Evolutionary conservation across 2,329 filamentous ascomycete species (phyloP), one percentile per base, ranked within the genome.

Genomic region (Xylaria multiplex): DNA sequence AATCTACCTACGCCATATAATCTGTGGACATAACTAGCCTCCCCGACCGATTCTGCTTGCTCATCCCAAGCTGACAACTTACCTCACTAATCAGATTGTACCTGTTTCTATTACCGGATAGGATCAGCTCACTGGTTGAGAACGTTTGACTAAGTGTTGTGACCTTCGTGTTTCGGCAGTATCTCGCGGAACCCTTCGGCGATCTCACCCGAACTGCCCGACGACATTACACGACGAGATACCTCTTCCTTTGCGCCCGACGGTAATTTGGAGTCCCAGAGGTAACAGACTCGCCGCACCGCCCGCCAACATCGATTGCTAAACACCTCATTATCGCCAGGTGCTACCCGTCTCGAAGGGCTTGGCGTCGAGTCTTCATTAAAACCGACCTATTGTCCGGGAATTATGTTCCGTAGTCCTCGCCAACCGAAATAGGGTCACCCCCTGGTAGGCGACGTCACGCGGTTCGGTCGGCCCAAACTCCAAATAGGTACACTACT

Each of bases 331-430:
- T 45, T 16, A 48, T 48, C 37, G 14, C 37, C 11, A 24, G 35
- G 32, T 37, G 32, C 27, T 37, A n/a, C 30, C 45, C 49, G n/a
- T 24, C 27, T 49, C 32, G 52, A 43, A 13, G 40, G 43, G 53
- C 48, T 58, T 54, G 50, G 53, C 37, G 30, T 48, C 43, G 43
- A 50, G 27, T 49, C 46, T n/a, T 32, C 22, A 37, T 62, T 56
- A 27, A 40, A 30, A 27, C 35, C 42, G 14, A 52, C 46, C 46
- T 58, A 24, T 13, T 14, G 6, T 37, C 32, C 27, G n/a, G 50
- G 43, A 64, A 65, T 59, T 67, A 69, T 65, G 62, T 57, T 49
- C 59, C 49, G 57, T 65, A 40, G 42, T 40, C 46, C 54, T 48
- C 46, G 16, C 42, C 64, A 59, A 37, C 40, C 50, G 35, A 50